These are phyloP conservation scores for Kondoa malvinella DNA, from an alignment of 768 basidiomycete genomes.

Conservation along the genomic window DNA sequence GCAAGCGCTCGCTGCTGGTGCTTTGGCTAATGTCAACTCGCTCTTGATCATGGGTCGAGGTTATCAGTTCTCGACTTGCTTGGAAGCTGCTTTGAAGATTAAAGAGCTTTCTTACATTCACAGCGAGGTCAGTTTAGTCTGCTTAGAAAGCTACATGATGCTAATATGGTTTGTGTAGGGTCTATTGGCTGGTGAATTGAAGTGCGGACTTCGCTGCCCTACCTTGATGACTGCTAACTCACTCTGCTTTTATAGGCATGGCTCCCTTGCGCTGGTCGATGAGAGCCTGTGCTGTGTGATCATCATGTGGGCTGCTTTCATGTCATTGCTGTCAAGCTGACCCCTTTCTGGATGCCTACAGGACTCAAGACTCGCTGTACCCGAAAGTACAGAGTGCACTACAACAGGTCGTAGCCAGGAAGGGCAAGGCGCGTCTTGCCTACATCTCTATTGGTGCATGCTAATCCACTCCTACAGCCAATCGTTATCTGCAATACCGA, in stretches of 20 bases:
- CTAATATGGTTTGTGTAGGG: constrained; percentile 32
- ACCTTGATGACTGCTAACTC: not conserved
- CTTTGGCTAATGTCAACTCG: constrained; percentile 48
- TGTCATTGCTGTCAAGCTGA: not conserved
- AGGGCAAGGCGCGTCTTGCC: constrained; percentile 44
- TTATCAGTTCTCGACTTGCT: constrained; percentile 94
- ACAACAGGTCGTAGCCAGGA: constrained; percentile 90
- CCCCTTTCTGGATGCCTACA: not conserved
- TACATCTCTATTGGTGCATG: not conserved
- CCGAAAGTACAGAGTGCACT: constrained; percentile 96
- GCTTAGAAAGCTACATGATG: not conserved
- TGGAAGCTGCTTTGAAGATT: constrained; percentile 97
- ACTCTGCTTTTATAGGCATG: constrained; percentile 40
- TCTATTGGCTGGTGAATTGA: constrained; percentile 94
- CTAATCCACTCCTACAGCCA: constrained; percentile 32
- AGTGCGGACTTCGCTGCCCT: constrained; percentile 31
- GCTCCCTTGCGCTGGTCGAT: constrained; percentile 90
- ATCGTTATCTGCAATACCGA: constrained; percentile 91
- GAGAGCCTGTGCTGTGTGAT: constrained; percentile 46
- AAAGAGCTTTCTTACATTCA: constrained; percentile 69
- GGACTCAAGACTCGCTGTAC: constrained; percentile 91
- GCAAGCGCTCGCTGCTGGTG: constrained; percentile 64
- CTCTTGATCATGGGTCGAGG: constrained; percentile 93
- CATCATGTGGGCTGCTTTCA: not conserved
- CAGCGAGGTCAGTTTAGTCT: constrained; percentile 36